A percentile compares a stretch with the other conserved stretches of the same genome.
Conservation (phyloP, 306 rosid genomes). For the Quercus wislizeni region DNA sequence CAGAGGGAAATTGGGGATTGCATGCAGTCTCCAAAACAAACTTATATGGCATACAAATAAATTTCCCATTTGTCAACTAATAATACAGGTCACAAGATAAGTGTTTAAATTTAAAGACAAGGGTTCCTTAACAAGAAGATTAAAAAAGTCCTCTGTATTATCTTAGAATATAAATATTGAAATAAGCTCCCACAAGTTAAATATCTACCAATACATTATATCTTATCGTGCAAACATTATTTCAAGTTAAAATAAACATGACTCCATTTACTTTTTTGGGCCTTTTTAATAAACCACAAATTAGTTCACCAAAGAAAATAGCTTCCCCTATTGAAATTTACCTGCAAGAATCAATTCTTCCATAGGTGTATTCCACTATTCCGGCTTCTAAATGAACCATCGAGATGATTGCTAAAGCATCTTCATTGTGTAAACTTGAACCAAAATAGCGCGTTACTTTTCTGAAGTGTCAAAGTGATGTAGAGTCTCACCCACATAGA, state of each 20-base stretch:
- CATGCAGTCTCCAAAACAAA: neutral
- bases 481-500: slow-evolving; percentile 44
- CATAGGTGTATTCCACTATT: slow-evolving; percentile 69
- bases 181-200: too few relatives aligned
- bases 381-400: slow-evolving; percentile 80
- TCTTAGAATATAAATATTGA: too few relatives aligned
- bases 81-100: too few relatives aligned
- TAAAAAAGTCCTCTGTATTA: too few relatives aligned
- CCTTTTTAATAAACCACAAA: too few relatives aligned
- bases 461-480: slow-evolving; percentile 55
- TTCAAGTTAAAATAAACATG: neutral
- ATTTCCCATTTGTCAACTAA: too few relatives aligned
- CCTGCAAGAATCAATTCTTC: slow-evolving; percentile 91
- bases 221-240: too few relatives aligned
- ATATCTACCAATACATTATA: too few relatives aligned
- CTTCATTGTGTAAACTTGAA: slow-evolving; percentile 39
- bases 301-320: neutral
- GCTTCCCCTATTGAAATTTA: slow-evolving; percentile 5
- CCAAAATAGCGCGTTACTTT: slow-evolving; percentile 61
- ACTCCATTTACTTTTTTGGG: neutral
- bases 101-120: too few relatives aligned
- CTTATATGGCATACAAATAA: too few relatives aligned
- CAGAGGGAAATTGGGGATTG: neutral
- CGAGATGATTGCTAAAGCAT: slow-evolving; percentile 56
- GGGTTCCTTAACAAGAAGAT: too few relatives aligned